A percentile compares a stretch with the other conserved stretches of the same genome.
phyloP scores from a whole-genome alignment of 140 eudicot species.

The Flaveria floridana region DNA sequence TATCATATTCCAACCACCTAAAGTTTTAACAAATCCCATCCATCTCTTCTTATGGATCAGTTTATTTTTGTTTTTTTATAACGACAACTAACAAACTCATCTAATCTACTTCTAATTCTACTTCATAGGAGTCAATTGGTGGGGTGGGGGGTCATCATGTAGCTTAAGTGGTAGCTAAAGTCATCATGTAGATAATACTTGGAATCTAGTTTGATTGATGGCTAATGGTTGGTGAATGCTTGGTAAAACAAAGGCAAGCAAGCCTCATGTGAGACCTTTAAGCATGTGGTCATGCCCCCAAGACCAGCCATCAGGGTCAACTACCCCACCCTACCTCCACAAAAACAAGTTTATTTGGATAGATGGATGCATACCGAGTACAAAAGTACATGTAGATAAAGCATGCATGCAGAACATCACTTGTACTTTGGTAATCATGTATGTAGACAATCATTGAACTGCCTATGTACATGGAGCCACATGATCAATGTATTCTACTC shows the following conservation, averaged over 20 bases:
- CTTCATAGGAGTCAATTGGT: too few relatives aligned
- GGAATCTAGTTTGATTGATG: constrained; percentile 47
- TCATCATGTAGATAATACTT: constrained; percentile 38
- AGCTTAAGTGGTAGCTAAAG: too few relatives aligned
- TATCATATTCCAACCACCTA: constrained; percentile 16
- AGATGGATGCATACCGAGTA: constrained; percentile 34
- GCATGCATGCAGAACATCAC: constrained; percentile 36
- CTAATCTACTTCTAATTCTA: too few relatives aligned
- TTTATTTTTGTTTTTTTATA: not conserved
- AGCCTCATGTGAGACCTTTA: constrained; percentile 45
- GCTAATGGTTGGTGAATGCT: constrained; percentile 42
- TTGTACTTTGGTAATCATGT: constrained; percentile 37
- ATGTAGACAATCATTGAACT: constrained; percentile 40
- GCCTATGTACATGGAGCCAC: constrained; percentile 25
- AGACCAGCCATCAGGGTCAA: constrained; percentile 37
- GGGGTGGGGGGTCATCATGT: not conserved
- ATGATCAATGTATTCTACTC: constrained; percentile 30
- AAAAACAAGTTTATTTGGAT: constrained; percentile 27
- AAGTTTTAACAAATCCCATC: constrained; percentile 9
- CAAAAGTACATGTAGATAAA: constrained; percentile 32
- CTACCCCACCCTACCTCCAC: constrained; percentile 33
- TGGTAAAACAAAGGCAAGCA: constrained; percentile 45
- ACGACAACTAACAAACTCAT: too few relatives aligned
- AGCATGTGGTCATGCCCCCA: constrained; percentile 47
- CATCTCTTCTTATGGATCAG: constrained; percentile 16